Base-by-base conservation (phyloP, 306 rosid genomes). In the Trichosanthes cucumerina region DNA sequence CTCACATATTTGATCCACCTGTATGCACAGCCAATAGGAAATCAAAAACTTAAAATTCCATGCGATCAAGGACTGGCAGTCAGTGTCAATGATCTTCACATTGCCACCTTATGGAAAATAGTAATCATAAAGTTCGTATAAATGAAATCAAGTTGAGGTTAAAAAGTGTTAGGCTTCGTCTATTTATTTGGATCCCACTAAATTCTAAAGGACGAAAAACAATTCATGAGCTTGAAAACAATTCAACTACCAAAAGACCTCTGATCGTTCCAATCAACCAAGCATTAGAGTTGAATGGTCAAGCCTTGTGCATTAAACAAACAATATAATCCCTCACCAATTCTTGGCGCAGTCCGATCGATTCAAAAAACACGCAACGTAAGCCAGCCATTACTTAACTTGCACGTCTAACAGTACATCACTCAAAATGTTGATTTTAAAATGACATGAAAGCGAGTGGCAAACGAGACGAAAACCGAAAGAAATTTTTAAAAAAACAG, bases 1-100 rank as follows among this genome's bases (percentile, higher is more conserved):
- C 83, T 86, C 90, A 26, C 96, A 81, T 78, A 93, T 92, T 13
- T 76, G 88, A 58, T 89, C 93, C 79, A 81, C 97, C 97, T 93
- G 60, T 38, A 34, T 14, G 52, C 50, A 73, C 16, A 63, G 4
- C 6, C 65, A 36, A 54, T 36, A 76, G 24, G 53, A 76, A 56
- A 43, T 54, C 0, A 11, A 38, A 7, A 76, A 39, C 69, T 56
- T 34, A 16, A 41, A 41, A 34, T 39, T 14, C 53, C 21, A 23
- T 24, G 68, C 18, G 28, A 47, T 47, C 56, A 46, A 24, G 39
- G 39, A 14, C 38, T 46, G 7, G 38, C 10, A 13, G 38, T 46
- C 41, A 28, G 43, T 15, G 44, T 49, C 60, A 46, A 14, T 73
- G 43, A 49, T 49, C 56, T 73, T 46, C n/a, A 47, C 38, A 49